Percentiles rank a stretch among this genome's conserved stretches.
phyloP scores from a whole-genome alignment of 805 yeast genomes.

The Zygosaccharomyces siamensis region DNA sequence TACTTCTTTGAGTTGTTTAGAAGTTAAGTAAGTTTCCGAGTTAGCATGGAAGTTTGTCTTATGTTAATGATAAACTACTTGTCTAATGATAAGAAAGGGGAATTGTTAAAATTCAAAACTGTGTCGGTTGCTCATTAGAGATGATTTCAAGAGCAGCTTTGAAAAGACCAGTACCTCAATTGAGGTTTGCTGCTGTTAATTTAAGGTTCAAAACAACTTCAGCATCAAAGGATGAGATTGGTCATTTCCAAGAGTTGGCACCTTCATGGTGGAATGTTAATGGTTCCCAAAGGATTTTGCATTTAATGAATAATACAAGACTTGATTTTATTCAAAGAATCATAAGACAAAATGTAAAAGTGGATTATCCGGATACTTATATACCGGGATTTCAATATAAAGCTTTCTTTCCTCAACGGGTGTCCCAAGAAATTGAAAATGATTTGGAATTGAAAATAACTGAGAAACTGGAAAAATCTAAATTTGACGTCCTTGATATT shows the following conservation, averaged over 20 bases:
- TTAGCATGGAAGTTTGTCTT: background rate
- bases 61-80: background rate
- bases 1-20: background rate
- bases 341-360: slow-evolving; percentile 35
- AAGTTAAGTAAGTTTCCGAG: background rate
- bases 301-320: slow-evolving; percentile 86
- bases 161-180: background rate
- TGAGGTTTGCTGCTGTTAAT: background rate
- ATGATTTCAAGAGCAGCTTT: background rate
- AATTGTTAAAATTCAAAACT: background rate
- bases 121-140: background rate
- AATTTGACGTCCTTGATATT: slow-evolving; percentile 65
- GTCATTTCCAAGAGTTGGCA: slow-evolving; percentile 83
- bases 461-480: slow-evolving; percentile 26
- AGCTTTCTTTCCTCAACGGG: slow-evolving; percentile 57
- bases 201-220: slow-evolving; percentile 12
- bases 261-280: slow-evolving; percentile 97
- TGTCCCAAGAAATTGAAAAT: slow-evolving; percentile 52
- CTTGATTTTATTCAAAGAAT: slow-evolving; percentile 79
- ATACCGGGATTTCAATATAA: slow-evolving; percentile 69
- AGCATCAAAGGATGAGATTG: slow-evolving; percentile 51
- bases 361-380: slow-evolving; percentile 43
- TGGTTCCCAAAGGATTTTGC: slow-evolving; percentile 90
- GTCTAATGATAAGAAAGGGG: background rate
- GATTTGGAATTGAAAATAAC: slow-evolving; percentile 40